Evolutionary conservation across 2,329 filamentous ascomycete genomes (phyloP).

Genomic region (Thelonectria discophora): DNA sequence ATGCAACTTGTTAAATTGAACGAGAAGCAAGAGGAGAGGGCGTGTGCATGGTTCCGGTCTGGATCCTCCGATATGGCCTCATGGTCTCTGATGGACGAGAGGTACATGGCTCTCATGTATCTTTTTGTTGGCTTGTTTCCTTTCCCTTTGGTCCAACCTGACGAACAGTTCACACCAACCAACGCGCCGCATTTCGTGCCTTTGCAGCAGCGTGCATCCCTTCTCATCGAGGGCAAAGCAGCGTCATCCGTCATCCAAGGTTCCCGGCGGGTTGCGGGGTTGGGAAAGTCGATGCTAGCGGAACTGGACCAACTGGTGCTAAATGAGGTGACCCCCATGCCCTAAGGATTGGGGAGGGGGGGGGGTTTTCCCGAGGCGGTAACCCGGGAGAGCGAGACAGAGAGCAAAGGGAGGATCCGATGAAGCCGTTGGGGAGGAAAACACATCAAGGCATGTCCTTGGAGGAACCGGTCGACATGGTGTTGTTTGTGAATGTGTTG

Average conservation of each 20-base stretch:
- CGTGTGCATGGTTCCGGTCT: slow-evolving; percentile 14
- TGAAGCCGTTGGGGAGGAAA: not conserved
- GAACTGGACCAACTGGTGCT: not conserved
- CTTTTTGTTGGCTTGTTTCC: not conserved
- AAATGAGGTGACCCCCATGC: slow-evolving; percentile 25
- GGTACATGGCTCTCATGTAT: slow-evolving; percentile 25
- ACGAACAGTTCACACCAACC: not conserved
- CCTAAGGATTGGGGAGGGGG: slow-evolving; percentile 1
- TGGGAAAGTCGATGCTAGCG: slow-evolving; percentile 33
- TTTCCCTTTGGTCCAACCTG: not conserved
- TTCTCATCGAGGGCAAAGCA: not conserved
- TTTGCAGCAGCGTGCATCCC: not conserved
- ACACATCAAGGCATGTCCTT: too few species aligned
- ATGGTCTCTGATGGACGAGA: slow-evolving; percentile 15
- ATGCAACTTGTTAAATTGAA: not conserved
- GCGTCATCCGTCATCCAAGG: slow-evolving; percentile 17
- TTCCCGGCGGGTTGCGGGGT: slow-evolving; percentile 35
- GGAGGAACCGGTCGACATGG: too few species aligned
- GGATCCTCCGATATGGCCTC: slow-evolving; percentile 27
- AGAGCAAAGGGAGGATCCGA: not conserved
- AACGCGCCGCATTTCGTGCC: too few species aligned
- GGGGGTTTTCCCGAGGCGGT: slow-evolving; percentile 29
- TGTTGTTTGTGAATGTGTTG: too few species aligned
- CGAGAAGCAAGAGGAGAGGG: slow-evolving; percentile 2
- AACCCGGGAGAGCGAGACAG: slow-evolving; percentile 24